Conservation (phyloP, 208 protist species). For the Trypanosoma grayi region DNA sequence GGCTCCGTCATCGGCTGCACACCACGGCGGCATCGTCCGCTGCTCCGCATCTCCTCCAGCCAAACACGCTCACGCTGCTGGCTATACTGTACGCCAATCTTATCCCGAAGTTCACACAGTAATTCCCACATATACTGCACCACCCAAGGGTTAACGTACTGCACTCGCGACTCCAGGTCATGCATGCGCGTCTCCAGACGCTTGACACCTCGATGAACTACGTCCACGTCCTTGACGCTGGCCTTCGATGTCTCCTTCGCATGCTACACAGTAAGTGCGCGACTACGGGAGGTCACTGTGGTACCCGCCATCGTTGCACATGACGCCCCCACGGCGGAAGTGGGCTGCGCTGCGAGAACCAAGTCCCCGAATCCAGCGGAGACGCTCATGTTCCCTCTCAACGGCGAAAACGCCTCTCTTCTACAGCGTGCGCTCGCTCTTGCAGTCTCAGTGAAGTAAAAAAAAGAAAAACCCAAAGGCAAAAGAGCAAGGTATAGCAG, state of each 20-base stretch:
- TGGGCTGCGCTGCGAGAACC: neutral
- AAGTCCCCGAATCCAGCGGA: neutral
- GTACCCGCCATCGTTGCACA: neutral
- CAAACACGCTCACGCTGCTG: constrained; percentile 2
- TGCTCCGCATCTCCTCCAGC: constrained; percentile 7
- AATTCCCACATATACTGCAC: constrained; percentile 36
- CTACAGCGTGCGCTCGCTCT: neutral
- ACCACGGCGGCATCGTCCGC: neutral
- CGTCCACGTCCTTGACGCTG: constrained; percentile 28
- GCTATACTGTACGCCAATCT: constrained; percentile 12
- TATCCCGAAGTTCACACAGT: constrained; percentile 21
- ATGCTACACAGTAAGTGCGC: constrained; percentile 13
- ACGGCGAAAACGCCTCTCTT: neutral
- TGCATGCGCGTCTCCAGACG: constrained; percentile 31
- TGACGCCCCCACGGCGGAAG: neutral
- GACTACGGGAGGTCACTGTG: constrained; percentile 14
- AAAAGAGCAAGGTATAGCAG: neutral
- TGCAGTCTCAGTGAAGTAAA: neutral
- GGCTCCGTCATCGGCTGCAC: constrained; percentile 4
- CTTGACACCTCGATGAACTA: constrained; percentile 18
- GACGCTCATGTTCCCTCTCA: neutral
- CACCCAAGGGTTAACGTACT: constrained; percentile 36
- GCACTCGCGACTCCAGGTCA: constrained; percentile 30
- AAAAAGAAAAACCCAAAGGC: neutral
- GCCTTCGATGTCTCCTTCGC: constrained; percentile 21